Conservation (phyloP, 768 basidiomycete species). For the Asterophora lycoperdoides region DNA sequence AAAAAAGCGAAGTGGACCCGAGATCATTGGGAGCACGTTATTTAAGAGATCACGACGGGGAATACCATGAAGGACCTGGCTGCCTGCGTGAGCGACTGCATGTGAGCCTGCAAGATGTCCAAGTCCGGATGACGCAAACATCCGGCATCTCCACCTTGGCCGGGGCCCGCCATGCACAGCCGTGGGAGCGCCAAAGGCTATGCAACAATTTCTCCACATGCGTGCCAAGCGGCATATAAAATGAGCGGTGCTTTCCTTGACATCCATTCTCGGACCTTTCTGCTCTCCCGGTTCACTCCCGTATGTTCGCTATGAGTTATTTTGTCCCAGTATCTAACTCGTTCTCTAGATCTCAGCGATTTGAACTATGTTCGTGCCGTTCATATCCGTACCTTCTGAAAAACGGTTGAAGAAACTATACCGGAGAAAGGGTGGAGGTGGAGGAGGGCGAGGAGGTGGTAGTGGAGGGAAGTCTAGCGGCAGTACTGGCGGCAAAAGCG, state of each 20-base stretch:
- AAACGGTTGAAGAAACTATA: constrained; percentile 8
- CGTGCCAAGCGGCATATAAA: neutral
- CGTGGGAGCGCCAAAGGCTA: no score
- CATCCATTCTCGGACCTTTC: neutral
- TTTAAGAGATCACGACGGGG: no score
- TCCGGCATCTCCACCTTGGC: no score
- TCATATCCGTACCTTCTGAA: constrained; percentile 14
- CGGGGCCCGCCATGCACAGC: no score
- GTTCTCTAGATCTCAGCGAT: neutral
- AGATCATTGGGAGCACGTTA: no score
- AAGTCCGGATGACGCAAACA: no score
- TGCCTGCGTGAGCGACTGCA: no score
- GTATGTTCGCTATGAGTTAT: neutral
- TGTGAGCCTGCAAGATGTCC: no score
- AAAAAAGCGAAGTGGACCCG: no score
- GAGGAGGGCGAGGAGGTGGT: constrained; percentile 27
- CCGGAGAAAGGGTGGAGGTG: constrained; percentile 31
- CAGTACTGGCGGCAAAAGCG: constrained; percentile 7
- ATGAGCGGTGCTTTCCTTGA: neutral
- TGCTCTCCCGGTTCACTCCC: neutral
- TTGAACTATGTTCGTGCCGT: constrained; percentile 28
- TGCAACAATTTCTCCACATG: neutral
- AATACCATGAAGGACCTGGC: no score
- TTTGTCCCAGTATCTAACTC: neutral
- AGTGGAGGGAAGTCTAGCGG: constrained; percentile 17